Evolutionary conservation across 345 rosid genomes (phyloP), one percentile per base, ranked within the genome.

Genomic region (Camelina sativa): DNA sequence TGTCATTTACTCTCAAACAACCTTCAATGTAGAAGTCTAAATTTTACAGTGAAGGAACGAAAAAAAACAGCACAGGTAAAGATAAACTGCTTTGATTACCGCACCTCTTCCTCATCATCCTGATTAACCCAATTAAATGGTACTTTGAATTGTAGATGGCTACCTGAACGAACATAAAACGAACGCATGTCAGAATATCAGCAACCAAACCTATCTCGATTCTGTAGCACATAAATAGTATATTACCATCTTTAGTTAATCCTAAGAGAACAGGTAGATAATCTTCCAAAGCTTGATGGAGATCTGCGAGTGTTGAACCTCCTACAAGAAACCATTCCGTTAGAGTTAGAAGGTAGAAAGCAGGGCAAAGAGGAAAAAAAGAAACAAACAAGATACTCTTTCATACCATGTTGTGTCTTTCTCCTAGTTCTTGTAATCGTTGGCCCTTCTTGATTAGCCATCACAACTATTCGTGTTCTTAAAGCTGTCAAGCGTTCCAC

Each of bases 381-480:
- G 2, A 62, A 43, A 61, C 55, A 17, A 28, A 35, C 38, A 63
- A n/a, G 7, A 54, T 28, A 59, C 75, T 44, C 9, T 43, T 62
- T 37, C 37, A 65, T 76, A 92, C 99, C 98, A 70, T 96, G 98
- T 66, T 96, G 99, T 22, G 99, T 92, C 87, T 86, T 92, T 79
- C 98, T 92, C 78, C 92, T 86, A 37, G 98, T 87, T 82, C 98
- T 86, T 38, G 98, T 87, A 47, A 91, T 84, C 22, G 98, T 96
- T 30, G 99, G 97, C 17, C 87, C 97, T 88, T 96, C 98, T 85
- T 96, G 99, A 50, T 86, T 88, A 34, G 97, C 99, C 98, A 96
- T 96, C 71, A 92, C 96, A 25, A 96, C 98, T 44, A 96, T 85
- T 61, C 98, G 94, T 32, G 94, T 89, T 85, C 98, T 85, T 59